Conservation (phyloP, 176 grass and related monocot genomes). For the Zoysia pacifica region DNA sequence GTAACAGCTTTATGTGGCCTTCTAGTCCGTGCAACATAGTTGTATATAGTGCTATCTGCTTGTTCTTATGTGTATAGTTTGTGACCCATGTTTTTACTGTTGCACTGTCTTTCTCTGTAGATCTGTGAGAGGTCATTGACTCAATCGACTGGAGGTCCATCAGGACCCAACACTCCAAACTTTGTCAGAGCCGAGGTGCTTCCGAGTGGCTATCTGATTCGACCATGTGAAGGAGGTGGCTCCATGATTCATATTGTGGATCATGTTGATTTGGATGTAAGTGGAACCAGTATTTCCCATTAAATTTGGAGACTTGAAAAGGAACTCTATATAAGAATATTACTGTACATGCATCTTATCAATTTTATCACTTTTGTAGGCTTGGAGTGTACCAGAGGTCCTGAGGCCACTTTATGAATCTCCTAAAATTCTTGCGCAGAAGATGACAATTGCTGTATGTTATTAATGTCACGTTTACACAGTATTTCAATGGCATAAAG, state of each 20-base stretch:
- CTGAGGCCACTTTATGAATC: conserved; percentile 96
- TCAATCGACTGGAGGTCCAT: conserved; percentile 77
- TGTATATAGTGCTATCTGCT: not conserved
- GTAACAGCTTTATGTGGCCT: not conserved
- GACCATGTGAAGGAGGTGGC: conserved; percentile 96
- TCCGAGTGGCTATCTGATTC: conserved; percentile 92
- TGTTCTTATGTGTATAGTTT: not conserved
- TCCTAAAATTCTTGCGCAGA: conserved; percentile 91
- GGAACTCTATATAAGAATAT: conserved; percentile 16
- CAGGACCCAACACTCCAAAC: conserved; percentile 76
- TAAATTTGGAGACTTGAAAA: conserved; percentile 17
- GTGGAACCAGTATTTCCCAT: conserved; percentile 7
- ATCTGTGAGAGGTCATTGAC: conserved; percentile 99
- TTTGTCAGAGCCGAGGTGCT: conserved; percentile 96
- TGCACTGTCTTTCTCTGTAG: conserved; percentile 48
- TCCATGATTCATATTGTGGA: conserved; percentile 99
- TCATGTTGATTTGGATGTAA: conserved; percentile 98
- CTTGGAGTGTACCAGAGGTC: conserved; percentile 97
- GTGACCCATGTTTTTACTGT: not conserved
- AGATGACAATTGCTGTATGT: conserved; percentile 90
- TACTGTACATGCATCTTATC: conserved; percentile 24
- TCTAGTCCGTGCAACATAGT: not conserved
- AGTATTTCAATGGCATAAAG: not conserved
- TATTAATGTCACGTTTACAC: conserved; percentile 4
- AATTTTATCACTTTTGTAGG: conserved; percentile 45